Base-by-base conservation (phyloP, 306 rosid species). In the Trifolium repens region DNA sequence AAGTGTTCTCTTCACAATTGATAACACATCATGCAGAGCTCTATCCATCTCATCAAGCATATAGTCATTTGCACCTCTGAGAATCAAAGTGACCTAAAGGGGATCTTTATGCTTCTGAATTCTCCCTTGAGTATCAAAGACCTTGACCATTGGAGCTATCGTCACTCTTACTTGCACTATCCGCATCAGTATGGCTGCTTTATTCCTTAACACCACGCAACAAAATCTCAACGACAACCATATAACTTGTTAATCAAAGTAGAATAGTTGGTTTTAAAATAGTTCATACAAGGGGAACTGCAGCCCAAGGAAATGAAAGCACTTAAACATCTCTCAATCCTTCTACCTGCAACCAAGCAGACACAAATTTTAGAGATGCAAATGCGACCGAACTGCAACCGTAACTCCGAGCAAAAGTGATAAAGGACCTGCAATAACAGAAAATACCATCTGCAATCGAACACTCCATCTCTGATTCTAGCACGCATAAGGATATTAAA, bases 11-110 rank as follows among this genome's bases (percentile, higher is more conserved):
- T 94, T 94, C 78, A 94, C 97, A 74, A 90, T 92, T 39, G 88
- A 94, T 76, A 94, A 73, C 15, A 97, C 90, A 84, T 94, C 97
- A 81, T 94, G 97, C 75, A 94, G 84, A 78, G 97, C 88, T 85
- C 98, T 91, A 55, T 94, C 98, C 98, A 94, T 94, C 89, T 94
- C 98, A 55, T 94, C 97, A 73, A 94, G 96, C 98, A 94, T 91
- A 73, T 90, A 92, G 84, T 94, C 98, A 82, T 94, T 94, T 16
- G 98, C 98, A 73, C 98, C 98, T 85, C 98, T 81, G 49, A 94
- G 91, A 75, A 94, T 77, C 85, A 94, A 82, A 55, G 98, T 90
- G 43, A 94, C 93, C 96, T 94, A 77, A 7, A 84, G 74, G 82
- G 76, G 27, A 66, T n/a, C n/a, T 66, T 83, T 81, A 27, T 58